Base-by-base conservation (phyloP, 441 rosid genomes). In the Gossypium trilobum region DNA sequence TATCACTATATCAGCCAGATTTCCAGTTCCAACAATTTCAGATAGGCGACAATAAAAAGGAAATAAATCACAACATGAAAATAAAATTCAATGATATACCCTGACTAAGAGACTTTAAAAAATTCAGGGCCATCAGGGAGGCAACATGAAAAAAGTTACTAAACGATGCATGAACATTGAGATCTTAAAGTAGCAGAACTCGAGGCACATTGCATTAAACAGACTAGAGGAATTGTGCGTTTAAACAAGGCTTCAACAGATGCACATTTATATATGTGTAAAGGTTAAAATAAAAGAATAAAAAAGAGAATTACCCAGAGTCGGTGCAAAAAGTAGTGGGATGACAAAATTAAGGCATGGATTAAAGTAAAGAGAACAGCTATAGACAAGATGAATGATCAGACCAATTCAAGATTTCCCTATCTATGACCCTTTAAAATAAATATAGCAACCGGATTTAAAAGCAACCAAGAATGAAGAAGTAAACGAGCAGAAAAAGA, bases 1-100 rank as follows among this genome's bases (percentile, higher is more conserved):
- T 73, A 31, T 44, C 16, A 51, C 57, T 44, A 27, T 33, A 74
- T 80, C 68, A 83, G 75, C 46, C 36, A 60, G 36, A 22, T 72
- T 61, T 59, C 61, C 19, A 31, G 29, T 48, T 27, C 69, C 55
- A 68, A 10, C 39, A 58, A 19, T 44, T 44, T 59, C 58, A 23
- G 46, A 71, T 58, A 57, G 39, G 62, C 4, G 29, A 3, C 23
- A 59, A 25, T 27, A 17, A 46, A 6, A 48, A 48, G 16, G 9
- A 23, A 25, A 70, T 11, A 20, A 68, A 13, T 13, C 6, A 56
- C 23, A 70, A 39, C 10, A 56, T 51, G 46, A 2, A 4, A 68
- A 25, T 27, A 68, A 25, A 51, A 16, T 14, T 27, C 39, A 68
- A 68, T 20, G 31, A 25, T 29, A 25, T 27, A 17, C 5, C 44